phyloP scores from a whole-genome alignment of 2,329 filamentous ascomycete genomes.

The Pseudogymnoascus sp. region DNA sequence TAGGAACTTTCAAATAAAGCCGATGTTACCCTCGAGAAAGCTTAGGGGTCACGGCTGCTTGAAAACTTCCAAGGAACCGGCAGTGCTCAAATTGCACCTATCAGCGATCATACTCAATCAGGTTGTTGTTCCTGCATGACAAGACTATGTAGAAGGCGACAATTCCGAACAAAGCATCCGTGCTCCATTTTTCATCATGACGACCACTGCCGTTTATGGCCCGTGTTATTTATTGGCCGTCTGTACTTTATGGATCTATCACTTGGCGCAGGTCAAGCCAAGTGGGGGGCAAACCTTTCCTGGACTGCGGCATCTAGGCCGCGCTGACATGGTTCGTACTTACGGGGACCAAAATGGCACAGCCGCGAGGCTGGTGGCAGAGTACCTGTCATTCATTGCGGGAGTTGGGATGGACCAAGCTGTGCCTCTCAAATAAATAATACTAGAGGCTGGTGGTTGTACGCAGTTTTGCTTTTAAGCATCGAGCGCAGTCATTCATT shows the following conservation, averaged over 20 bases:
- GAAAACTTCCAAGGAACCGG: background rate
- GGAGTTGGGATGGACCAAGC: background rate
- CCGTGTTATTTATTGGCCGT: background rate
- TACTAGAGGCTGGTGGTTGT: background rate
- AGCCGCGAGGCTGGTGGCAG: background rate
- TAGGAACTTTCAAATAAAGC: background rate
- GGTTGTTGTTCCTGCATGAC: background rate
- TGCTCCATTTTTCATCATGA: background rate
- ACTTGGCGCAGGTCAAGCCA: background rate
- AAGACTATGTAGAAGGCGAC: background rate
- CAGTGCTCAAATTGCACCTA: background rate
- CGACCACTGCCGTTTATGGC: background rate
- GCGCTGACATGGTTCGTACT: background rate
- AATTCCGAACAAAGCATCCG: background rate
- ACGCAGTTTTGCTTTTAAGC: conserved; percentile 2
- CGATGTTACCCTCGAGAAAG: background rate
- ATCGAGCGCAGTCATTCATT: background rate
- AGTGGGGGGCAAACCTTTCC: background rate
- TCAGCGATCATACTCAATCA: background rate
- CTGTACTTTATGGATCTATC: background rate
- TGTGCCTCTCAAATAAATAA: background rate
- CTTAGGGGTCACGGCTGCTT: background rate
- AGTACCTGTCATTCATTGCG: background rate
- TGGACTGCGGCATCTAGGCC: background rate
- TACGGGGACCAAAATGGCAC: background rate